A percentile compares a stretch with the other conserved stretches of the same genome.
phyloP scores from a whole-genome alignment of 176 grass and related monocot species.

The Musa itinerans region DNA sequence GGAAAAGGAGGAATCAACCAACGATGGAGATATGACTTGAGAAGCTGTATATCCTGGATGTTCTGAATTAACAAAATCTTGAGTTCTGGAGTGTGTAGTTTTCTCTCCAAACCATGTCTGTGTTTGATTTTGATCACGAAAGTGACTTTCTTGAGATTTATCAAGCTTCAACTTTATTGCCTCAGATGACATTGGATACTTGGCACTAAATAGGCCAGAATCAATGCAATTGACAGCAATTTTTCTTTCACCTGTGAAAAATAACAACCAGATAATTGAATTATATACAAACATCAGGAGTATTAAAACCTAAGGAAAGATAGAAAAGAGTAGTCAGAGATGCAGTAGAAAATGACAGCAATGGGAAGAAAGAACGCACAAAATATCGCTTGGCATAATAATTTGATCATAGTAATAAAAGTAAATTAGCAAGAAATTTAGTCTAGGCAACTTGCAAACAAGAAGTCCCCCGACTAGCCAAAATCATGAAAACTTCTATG shows the following conservation, averaged over 20 bases:
- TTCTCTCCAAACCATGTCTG: background rate
- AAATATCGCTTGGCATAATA: no score
- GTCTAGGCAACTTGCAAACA: background rate
- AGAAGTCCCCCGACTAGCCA: background rate
- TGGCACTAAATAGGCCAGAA: background rate
- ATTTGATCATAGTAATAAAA: no score
- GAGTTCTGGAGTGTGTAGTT: background rate
- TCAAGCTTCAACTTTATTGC: slow-evolving; percentile 19
- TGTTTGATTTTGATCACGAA: background rate
- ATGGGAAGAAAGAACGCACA: no score
- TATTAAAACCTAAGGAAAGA: background rate
- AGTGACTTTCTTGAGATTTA: slow-evolving; percentile 3
- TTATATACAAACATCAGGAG: background rate
- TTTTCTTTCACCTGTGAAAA: background rate
- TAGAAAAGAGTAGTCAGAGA: no score
- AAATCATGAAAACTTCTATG: background rate
- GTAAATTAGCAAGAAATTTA: no score
- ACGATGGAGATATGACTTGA: background rate
- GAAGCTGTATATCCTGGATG: background rate
- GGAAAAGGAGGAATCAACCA: slow-evolving; percentile 18
- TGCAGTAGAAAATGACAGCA: background rate
- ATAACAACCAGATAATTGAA: background rate
- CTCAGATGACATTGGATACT: slow-evolving; percentile 16
- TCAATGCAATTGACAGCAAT: background rate
- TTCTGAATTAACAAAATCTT: background rate